A percentile compares a stretch with the other conserved stretches of the same genome.
phyloP scores from a whole-genome alignment of 2,329 filamentous ascomycete genomes.

The Fonsecaea pugnacius region DNA sequence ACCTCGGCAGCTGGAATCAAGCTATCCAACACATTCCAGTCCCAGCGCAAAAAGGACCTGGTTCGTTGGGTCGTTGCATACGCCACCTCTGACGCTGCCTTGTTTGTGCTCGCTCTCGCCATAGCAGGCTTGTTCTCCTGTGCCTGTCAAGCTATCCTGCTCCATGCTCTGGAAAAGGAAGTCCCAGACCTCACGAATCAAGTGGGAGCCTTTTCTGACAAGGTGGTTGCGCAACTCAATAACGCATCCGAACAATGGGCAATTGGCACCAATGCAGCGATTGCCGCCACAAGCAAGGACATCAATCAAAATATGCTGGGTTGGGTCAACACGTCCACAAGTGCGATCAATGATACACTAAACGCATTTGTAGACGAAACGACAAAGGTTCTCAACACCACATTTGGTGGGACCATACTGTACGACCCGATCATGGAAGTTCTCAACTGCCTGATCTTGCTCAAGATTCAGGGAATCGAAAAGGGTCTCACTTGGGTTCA shows the following conservation, averaged over 20 bases:
- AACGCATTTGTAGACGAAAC: constrained; percentile 81
- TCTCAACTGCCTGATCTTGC: constrained; percentile 80
- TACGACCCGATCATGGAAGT: constrained; percentile 78
- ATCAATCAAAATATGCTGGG: constrained; percentile 85
- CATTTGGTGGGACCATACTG: constrained; percentile 82
- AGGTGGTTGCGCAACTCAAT: constrained; percentile 73
- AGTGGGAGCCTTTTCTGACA: constrained; percentile 77
- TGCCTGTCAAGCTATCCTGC: constrained; percentile 79
- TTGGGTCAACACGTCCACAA: constrained; percentile 83
- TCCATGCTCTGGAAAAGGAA: constrained; percentile 72
- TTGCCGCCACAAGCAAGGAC: constrained; percentile 66
- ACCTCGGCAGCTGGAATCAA: constrained; percentile 74
- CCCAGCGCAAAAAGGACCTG: constrained; percentile 69
- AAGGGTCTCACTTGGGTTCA: constrained; percentile 92
- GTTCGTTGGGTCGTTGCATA: constrained; percentile 85
- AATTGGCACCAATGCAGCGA: constrained; percentile 72
- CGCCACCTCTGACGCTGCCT: constrained; percentile 77
- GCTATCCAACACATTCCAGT: constrained; percentile 59
- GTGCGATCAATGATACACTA: constrained; percentile 81
- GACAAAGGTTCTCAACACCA: constrained; percentile 70
- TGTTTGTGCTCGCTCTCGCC: constrained; percentile 85
- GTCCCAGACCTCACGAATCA: constrained; percentile 74
- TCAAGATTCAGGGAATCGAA: constrained; percentile 84
- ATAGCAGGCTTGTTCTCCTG: constrained; percentile 81
- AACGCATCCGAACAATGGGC: constrained; percentile 79